These are phyloP conservation scores for Kandelia obovata DNA, from an alignment of 345 rosid species.

Conservation along the genomic window DNA sequence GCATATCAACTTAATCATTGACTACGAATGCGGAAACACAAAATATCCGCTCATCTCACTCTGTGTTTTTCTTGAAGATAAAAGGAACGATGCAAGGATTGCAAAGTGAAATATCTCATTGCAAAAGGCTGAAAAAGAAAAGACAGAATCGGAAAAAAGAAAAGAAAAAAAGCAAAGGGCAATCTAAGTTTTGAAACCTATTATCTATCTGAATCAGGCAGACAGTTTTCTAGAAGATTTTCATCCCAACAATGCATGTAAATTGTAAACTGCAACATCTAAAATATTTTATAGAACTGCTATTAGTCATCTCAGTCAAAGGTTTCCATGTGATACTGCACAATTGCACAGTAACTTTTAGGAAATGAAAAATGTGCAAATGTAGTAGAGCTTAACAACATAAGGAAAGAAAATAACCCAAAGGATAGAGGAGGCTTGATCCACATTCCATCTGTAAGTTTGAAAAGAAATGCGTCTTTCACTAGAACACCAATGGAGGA, in stretches of 20 bases:
- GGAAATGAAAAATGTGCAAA: not conserved
- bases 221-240: no score
- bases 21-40: not conserved
- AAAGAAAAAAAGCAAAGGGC: not conserved
- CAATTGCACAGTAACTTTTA: no score
- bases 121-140: no score
- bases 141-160: not conserved
- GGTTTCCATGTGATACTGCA: not conserved
- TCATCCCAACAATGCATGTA: no score
- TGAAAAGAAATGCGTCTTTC: slow-evolving; percentile 63
- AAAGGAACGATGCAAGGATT: not conserved
- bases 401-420: slow-evolving; percentile 43
- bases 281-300: not conserved
- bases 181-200: not conserved
- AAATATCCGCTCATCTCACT: not conserved
- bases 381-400: not conserved
- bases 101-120: not conserved
- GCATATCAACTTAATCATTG: not conserved
- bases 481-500: slow-evolving; percentile 91
- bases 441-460: slow-evolving; percentile 46
- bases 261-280: not conserved
- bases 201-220: no score
- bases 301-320: not conserved
- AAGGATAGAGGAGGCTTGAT: slow-evolving; percentile 67
- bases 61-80: not conserved